A percentile compares a stretch with the other conserved stretches of the same genome.
phyloP scores from a whole-genome alignment of 352 stramenopile genomes.

The Globisporangium sylvaticum region DNA sequence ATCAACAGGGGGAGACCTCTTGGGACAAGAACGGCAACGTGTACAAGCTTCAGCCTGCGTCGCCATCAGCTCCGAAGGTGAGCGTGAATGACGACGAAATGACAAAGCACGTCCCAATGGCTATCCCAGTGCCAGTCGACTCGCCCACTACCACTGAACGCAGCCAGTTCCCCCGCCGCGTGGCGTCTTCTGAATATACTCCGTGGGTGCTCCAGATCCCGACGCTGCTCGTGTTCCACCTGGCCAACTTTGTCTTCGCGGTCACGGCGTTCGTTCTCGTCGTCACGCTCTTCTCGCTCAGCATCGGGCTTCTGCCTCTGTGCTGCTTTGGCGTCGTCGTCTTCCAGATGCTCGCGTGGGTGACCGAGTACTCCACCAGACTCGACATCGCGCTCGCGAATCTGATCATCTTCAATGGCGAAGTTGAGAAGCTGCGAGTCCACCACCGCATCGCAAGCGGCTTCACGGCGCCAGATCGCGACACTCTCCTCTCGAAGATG shows the following conservation, averaged over 20 bases:
- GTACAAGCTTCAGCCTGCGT: background rate
- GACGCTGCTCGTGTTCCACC: constrained; percentile 23
- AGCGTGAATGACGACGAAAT: background rate
- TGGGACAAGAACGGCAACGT: background rate
- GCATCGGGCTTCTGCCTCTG: constrained; percentile 23
- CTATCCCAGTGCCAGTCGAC: background rate
- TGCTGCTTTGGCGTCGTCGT: constrained; percentile 22
- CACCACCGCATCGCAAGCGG: constrained; percentile 23
- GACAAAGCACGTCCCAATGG: background rate
- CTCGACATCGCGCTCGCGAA: constrained; percentile 26
- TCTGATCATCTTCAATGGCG: constrained; percentile 7
- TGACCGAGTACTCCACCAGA: constrained; percentile 18
- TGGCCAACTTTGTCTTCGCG: constrained; percentile 21
- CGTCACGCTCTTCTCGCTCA: constrained; percentile 23
- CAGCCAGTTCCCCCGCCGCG: background rate
- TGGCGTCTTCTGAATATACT: background rate
- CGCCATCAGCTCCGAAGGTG: background rate
- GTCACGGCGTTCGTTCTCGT: constrained; percentile 22
- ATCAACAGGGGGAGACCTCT: background rate
- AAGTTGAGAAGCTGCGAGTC: constrained; percentile 14
- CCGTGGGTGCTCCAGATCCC: background rate
- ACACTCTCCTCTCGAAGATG: constrained; percentile 12
- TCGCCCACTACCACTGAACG: background rate
- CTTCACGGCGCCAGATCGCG: constrained; percentile 18
- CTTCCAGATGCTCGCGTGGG: constrained; percentile 26